phyloP scores from a whole-genome alignment of 352 stramenopile species.

The Pythium scleroteichum region DNA sequence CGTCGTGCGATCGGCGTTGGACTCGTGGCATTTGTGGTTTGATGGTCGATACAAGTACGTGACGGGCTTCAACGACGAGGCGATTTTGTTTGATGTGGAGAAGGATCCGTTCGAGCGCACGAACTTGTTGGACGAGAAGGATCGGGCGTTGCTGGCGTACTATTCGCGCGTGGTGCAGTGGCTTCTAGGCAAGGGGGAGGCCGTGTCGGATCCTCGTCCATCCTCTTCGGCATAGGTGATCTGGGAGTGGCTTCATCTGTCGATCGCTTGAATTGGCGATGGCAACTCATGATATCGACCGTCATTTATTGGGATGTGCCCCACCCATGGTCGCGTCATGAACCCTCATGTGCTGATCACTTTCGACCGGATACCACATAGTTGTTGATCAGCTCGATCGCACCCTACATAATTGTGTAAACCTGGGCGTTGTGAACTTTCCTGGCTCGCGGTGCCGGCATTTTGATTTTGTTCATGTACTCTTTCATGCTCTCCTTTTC shows the following conservation, averaged over 20 bases:
- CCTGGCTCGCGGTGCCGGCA: conserved; percentile 65
- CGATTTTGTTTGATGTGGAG: background rate
- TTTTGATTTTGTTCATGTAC: conserved; percentile 88
- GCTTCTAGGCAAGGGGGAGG: no score
- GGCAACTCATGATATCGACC: no score
- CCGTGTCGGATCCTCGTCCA: no score
- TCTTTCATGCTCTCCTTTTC: conserved; percentile 76
- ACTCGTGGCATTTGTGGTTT: background rate
- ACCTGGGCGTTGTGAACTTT: conserved; percentile 74
- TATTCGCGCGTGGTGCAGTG: conserved; percentile 33
- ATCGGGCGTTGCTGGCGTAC: background rate
- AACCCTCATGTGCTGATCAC: no score
- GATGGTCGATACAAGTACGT: background rate
- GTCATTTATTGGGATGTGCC: no score
- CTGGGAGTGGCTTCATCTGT: no score
- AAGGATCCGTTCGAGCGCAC: conserved; percentile 1
- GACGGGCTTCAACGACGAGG: conserved; percentile 1
- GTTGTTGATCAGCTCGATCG: no score
- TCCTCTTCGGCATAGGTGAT: no score
- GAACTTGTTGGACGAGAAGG: background rate
- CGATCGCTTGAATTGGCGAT: no score
- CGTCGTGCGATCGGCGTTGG: background rate
- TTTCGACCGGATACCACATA: no score
- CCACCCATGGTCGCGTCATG: no score
- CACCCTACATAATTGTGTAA: conserved; percentile 59